phyloP scores from a whole-genome alignment of 1,139 yeast genomes.

The Debaryomyces robertsiae region DNA sequence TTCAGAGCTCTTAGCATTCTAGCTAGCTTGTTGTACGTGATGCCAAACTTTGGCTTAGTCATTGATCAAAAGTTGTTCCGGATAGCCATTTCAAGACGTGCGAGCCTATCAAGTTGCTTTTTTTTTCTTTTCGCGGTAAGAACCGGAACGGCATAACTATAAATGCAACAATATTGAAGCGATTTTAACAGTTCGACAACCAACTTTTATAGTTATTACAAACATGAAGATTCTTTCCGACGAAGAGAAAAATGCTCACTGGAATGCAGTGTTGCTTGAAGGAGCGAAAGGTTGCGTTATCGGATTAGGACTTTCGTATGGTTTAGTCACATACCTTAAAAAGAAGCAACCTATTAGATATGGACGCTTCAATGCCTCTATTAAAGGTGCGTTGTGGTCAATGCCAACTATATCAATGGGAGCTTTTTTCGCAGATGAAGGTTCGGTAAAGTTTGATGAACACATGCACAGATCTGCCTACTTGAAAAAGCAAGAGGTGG shows the following conservation, averaged over 20 bases:
- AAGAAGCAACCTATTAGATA: slow-evolving; percentile 25
- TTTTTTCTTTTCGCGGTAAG: not conserved
- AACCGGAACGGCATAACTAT: not conserved
- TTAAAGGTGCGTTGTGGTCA: slow-evolving; percentile 58
- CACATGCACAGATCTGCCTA: slow-evolving; percentile 39
- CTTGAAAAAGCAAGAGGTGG: slow-evolving; percentile 19
- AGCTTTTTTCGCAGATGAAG: slow-evolving; percentile 62
- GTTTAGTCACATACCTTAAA: slow-evolving; percentile 37
- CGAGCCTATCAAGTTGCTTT: slow-evolving; percentile 4
- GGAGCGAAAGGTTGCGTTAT: slow-evolving; percentile 62
- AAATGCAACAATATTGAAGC: not conserved
- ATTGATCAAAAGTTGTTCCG: not conserved
- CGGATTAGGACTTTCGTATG: slow-evolving; percentile 58
- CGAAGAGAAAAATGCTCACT: slow-evolving; percentile 68
- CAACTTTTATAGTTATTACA: too few species aligned
- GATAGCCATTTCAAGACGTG: slow-evolving; percentile 4
- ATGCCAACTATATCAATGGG: slow-evolving; percentile 59
- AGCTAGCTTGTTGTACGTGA: too few species aligned
- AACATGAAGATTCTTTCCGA: slow-evolving; percentile 73
- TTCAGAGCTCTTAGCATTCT: too few species aligned
- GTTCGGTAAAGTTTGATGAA: slow-evolving; percentile 57
- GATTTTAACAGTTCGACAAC: not conserved
- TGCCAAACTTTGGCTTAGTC: too few species aligned
- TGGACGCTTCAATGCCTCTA: slow-evolving; percentile 38
- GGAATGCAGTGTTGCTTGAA: slow-evolving; percentile 56